Conservation (phyloP, 331 rosid genomes). For the Stylosanthes scabra region DNA sequence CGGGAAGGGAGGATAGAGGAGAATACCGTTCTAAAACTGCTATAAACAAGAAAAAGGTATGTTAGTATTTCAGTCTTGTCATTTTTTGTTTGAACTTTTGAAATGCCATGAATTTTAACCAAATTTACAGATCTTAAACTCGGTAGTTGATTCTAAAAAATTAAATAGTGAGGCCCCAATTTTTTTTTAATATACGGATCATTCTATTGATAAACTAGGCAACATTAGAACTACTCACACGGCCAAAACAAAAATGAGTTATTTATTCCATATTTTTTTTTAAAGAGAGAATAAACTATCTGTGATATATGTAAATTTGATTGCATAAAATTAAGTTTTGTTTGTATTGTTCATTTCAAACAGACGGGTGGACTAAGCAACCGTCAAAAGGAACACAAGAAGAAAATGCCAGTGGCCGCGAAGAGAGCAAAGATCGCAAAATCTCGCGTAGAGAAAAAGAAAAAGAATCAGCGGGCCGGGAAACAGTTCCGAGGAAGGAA, state of each 20-base stretch:
- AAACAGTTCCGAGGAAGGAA: slow-evolving; percentile 77
- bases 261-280: neutral
- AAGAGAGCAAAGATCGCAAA: slow-evolving; percentile 61
- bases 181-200: neutral
- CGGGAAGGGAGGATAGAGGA: slow-evolving; percentile 92
- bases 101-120: slow-evolving; percentile 2
- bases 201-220: neutral
- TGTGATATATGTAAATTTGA: neutral
- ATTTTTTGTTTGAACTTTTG: neutral
- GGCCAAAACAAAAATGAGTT: neutral
- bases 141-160: neutral
- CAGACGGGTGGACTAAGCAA: slow-evolving; percentile 94
- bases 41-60: slow-evolving; percentile 88
- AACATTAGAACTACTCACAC: slow-evolving; percentile 8
- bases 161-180: neutral
- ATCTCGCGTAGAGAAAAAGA: slow-evolving; percentile 59
- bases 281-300: neutral
- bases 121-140: slow-evolving; percentile 16
- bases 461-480: slow-evolving; percentile 50
- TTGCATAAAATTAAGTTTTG: slow-evolving; percentile 21
- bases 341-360: slow-evolving; percentile 22
- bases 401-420: slow-evolving; percentile 79
- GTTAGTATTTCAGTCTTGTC: neutral
- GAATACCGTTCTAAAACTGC: slow-evolving; percentile 76
- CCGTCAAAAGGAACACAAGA: slow-evolving; percentile 79